A percentile compares a stretch with the other conserved stretches of the same genome.
Conservation (phyloP, 164 flowering plant genomes). For the Akebia trifoliata region DNA sequence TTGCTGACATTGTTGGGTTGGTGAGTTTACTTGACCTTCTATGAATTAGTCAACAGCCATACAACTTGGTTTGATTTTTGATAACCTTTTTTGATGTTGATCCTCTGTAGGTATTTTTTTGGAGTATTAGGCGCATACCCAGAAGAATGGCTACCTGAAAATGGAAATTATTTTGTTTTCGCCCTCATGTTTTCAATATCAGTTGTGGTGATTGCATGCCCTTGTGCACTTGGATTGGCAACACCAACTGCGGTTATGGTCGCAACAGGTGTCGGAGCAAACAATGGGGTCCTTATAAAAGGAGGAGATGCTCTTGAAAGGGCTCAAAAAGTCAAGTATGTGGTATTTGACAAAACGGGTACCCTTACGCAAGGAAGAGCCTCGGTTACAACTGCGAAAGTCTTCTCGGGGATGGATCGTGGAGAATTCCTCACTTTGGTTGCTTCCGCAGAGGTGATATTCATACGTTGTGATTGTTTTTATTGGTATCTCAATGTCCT, state of each 20-base stretch:
- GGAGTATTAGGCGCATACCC: conserved; percentile 79
- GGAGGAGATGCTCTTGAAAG: conserved; percentile 99
- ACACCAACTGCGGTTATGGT: conserved; percentile 99
- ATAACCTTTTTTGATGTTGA: neutral
- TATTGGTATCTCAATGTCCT: conserved; percentile 1
- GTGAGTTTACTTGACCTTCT: conserved; percentile 37
- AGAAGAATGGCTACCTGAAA: conserved; percentile 73
- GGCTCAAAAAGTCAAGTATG: conserved; percentile 79
- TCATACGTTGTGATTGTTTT: neutral
- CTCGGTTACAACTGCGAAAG: conserved; percentile 70
- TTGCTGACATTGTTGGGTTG: conserved; percentile 77
- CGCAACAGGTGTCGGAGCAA: conserved; percentile 96
- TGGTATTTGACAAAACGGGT: conserved; percentile 94
- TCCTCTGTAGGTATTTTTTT: conserved; percentile 54
- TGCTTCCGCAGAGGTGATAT: conserved; percentile 97
- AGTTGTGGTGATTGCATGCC: conserved; percentile 98
- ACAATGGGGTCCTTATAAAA: conserved; percentile 89
- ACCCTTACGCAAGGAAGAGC: conserved; percentile 97
- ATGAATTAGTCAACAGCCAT: conserved; percentile 1
- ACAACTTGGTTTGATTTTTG: conserved; percentile 5
- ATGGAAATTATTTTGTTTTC: conserved; percentile 85
- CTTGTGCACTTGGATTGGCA: conserved; percentile 99
- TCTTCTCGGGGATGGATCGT: conserved; percentile 73
- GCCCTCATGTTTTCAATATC: conserved; percentile 98
- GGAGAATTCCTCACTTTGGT: conserved; percentile 86